These are phyloP conservation scores for Plasmodium relictum DNA, from an alignment of 169 alveolate species.

Conservation along the genomic window DNA sequence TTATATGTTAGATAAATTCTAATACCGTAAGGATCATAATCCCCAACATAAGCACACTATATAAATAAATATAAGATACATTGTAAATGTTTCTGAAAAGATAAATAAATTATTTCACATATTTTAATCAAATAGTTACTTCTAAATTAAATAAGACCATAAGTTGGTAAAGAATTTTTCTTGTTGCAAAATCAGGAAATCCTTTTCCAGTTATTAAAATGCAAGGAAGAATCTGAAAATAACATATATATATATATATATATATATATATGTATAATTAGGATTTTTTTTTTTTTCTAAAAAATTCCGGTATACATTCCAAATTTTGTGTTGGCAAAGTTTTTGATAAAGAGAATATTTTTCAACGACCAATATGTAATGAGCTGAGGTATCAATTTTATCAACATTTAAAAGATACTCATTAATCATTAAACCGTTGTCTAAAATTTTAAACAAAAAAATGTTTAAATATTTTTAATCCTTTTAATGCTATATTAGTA, in stretches of 20 bases:
- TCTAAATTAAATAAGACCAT: conserved; percentile 19
- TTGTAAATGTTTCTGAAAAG: not conserved
- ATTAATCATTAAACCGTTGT: conserved; percentile 58
- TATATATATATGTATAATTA: not conserved
- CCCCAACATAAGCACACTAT: conserved; percentile 79
- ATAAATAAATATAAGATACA: not conserved
- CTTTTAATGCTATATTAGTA: not conserved
- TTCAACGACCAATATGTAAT: conserved; percentile 80
- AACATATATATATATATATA: not conserved
- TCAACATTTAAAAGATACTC: conserved; percentile 66
- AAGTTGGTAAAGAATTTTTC: conserved; percentile 62
- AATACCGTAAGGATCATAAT: conserved; percentile 83
- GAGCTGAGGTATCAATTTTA: conserved; percentile 50
- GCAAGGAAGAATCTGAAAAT: conserved; percentile 73
- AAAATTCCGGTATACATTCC: conserved; percentile 37
- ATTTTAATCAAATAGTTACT: not conserved
- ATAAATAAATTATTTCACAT: not conserved
- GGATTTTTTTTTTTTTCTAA: not conserved
- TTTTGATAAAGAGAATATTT: conserved; percentile 78
- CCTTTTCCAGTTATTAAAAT: conserved; percentile 82
- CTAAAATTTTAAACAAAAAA: not conserved
- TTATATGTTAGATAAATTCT: conserved; percentile 76
- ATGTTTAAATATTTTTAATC: not conserved
- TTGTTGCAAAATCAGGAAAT: conserved; percentile 79
- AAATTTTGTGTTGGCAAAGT: conserved; percentile 68